Conservation (phyloP, 805 yeast genomes). For the Starmerella floris region DNA sequence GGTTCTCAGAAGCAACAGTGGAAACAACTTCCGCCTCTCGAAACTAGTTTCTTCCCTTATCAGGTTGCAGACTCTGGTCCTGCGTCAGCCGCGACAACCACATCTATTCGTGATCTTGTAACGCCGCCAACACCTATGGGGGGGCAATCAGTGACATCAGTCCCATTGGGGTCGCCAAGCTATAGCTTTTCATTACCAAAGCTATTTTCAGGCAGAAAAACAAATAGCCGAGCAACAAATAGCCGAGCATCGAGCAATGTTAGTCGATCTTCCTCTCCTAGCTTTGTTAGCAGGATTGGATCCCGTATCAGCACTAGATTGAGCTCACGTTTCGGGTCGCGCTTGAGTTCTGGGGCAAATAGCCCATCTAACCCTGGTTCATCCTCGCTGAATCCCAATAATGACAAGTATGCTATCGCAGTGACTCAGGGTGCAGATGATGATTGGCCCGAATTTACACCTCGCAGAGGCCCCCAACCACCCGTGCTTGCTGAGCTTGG, state of each 20-base stretch:
- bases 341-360: slow-evolving; percentile 5
- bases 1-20: no score
- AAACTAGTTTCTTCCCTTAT: background rate
- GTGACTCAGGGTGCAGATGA: slow-evolving; percentile 7
- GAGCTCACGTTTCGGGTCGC: slow-evolving; percentile 10
- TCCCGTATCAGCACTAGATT: slow-evolving; percentile 6
- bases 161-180: background rate
- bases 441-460: slow-evolving; percentile 12
- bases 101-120: background rate
- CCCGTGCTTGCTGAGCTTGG: slow-evolving; percentile 6
- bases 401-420: background rate
- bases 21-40: background rate
- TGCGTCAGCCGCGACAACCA: background rate
- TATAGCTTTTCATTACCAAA: background rate
- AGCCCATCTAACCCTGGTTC: background rate
- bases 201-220: background rate
- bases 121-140: slow-evolving; percentile 1
- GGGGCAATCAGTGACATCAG: background rate
- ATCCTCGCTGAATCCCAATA: background rate
- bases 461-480: slow-evolving; percentile 9
- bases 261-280: slow-evolving; percentile 4
- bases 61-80: background rate
- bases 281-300: slow-evolving; percentile 11
- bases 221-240: background rate
- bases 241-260: background rate